phyloP scores from a whole-genome alignment of 148 eudicot genomes.

The Fagopyrum homotropicum region DNA sequence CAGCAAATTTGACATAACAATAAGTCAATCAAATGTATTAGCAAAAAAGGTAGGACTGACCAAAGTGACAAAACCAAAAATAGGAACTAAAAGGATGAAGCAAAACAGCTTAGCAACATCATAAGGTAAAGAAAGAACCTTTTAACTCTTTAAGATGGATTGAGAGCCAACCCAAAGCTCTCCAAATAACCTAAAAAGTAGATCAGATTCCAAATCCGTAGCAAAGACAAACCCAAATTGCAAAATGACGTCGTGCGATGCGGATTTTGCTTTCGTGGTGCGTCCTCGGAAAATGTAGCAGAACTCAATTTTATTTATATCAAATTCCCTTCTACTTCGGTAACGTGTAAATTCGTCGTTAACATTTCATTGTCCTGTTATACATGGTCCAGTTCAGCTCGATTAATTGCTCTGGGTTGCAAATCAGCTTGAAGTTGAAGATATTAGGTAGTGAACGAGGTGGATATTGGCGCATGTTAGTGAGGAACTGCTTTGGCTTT shows the following conservation, averaged over 20 bases:
- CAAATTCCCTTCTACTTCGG: not conserved
- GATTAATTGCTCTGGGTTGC: slow-evolving; percentile 7
- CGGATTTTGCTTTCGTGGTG: not conserved
- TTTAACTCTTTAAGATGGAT: not conserved
- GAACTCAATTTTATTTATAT: not conserved
- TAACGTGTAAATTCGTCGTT: no score
- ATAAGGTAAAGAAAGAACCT: slow-evolving; percentile 8
- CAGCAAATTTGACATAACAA: not conserved
- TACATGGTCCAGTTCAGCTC: slow-evolving; percentile 7
- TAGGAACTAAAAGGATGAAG: no score
- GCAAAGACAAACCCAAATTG: not conserved
- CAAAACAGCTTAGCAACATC: not conserved
- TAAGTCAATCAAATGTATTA: not conserved
- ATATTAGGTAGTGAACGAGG: not conserved
- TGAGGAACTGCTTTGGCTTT: not conserved
- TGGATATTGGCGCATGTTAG: not conserved
- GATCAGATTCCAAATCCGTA: slow-evolving; percentile 1
- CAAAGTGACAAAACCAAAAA: no score
- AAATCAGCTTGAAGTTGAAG: not conserved
- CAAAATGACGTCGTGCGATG: not conserved
- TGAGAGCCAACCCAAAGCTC: not conserved
- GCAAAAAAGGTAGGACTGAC: not conserved
- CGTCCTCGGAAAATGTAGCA: slow-evolving; percentile 9
- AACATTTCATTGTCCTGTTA: not conserved
- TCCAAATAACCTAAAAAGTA: not conserved